Conservation (phyloP, 1,284 basidiomycete genomes). For the Apiotrichum domesticum region DNA sequence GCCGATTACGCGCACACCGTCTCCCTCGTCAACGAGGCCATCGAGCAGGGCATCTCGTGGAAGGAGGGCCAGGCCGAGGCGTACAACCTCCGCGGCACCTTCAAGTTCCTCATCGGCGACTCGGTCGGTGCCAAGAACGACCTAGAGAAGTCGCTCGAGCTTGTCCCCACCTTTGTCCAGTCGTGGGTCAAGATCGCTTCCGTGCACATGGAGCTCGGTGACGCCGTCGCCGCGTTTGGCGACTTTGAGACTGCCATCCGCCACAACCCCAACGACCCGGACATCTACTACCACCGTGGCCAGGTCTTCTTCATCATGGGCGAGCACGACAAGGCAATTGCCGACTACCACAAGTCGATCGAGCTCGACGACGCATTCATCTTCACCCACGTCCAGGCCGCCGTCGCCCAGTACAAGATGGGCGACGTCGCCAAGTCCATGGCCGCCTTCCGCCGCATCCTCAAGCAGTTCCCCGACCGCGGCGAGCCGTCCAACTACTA, state of each 20-base stretch:
- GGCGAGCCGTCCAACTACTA: slow-evolving; percentile 90
- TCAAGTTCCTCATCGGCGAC: slow-evolving; percentile 91
- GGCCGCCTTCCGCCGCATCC: slow-evolving; percentile 77
- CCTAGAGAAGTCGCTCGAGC: slow-evolving; percentile 67
- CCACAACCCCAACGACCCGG: slow-evolving; percentile 78
- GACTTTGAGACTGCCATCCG: slow-evolving; percentile 87
- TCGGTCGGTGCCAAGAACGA: slow-evolving; percentile 79
- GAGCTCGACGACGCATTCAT: slow-evolving; percentile 61
- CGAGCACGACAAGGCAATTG: slow-evolving; percentile 76
- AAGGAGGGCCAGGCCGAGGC: slow-evolving; percentile 76
- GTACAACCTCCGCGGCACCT: slow-evolving; percentile 88
- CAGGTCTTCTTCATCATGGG: slow-evolving; percentile 97
- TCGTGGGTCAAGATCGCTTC: slow-evolving; percentile 95
- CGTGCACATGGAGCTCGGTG: slow-evolving; percentile 91
- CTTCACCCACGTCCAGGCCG: slow-evolving; percentile 73
- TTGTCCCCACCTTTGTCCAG: slow-evolving; percentile 75
- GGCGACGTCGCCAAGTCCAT: slow-evolving; percentile 72
- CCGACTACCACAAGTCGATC: slow-evolving; percentile 85
- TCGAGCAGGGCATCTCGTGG: slow-evolving; percentile 81
- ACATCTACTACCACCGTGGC: slow-evolving; percentile 98
- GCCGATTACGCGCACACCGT: slow-evolving; percentile 82
- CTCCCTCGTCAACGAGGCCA: slow-evolving; percentile 72
- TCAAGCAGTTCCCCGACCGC: slow-evolving; percentile 71
- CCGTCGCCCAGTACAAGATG: slow-evolving; percentile 92
- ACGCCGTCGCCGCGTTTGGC: slow-evolving; percentile 72